phyloP scores from a whole-genome alignment of 345 rosid genomes.

The Salix purpurea region DNA sequence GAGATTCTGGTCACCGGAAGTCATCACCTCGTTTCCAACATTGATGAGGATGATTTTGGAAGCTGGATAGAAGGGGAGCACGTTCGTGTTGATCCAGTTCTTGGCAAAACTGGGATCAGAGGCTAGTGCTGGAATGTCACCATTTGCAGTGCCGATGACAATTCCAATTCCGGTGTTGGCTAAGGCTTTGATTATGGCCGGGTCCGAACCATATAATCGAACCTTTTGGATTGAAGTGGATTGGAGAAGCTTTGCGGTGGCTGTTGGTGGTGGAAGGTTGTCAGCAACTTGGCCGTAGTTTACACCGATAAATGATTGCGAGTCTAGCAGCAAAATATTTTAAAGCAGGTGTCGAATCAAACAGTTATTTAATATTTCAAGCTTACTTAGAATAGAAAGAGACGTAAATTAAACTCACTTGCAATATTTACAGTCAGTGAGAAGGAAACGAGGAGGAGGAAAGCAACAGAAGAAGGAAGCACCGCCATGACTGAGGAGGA shows the following conservation, averaged over 20 bases:
- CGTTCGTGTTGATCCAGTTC: constrained; percentile 73
- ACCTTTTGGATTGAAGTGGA: constrained; percentile 68
- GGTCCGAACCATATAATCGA: constrained; percentile 80
- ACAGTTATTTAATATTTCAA: too few species aligned
- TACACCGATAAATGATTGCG: constrained; percentile 73
- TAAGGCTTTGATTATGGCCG: constrained; percentile 65
- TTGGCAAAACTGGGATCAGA: constrained; percentile 69
- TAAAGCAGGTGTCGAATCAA: too few species aligned
- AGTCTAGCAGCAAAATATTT: constrained; percentile 25
- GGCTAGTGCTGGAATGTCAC: constrained; percentile 73
- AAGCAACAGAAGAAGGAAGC: constrained; percentile 17
- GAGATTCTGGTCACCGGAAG: constrained; percentile 42
- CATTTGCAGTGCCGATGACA: constrained; percentile 71
- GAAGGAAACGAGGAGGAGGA: constrained; percentile 33
- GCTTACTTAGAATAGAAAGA: not conserved
- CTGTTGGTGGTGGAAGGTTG: constrained; percentile 80
- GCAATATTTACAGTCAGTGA: constrained; percentile 19
- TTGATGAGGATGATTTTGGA: constrained; percentile 73
- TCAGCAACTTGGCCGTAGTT: constrained; percentile 90
- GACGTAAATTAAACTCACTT: constrained; percentile 40
- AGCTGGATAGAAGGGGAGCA: constrained; percentile 74
- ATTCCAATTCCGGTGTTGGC: constrained; percentile 79
- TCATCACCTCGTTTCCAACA: constrained; percentile 85
- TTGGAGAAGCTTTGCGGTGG: constrained; percentile 77
- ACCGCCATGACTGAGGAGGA: constrained; percentile 35